phyloP scores from a whole-genome alignment of 495 filamentous ascomycete genomes.

The Tuber magnatum region DNA sequence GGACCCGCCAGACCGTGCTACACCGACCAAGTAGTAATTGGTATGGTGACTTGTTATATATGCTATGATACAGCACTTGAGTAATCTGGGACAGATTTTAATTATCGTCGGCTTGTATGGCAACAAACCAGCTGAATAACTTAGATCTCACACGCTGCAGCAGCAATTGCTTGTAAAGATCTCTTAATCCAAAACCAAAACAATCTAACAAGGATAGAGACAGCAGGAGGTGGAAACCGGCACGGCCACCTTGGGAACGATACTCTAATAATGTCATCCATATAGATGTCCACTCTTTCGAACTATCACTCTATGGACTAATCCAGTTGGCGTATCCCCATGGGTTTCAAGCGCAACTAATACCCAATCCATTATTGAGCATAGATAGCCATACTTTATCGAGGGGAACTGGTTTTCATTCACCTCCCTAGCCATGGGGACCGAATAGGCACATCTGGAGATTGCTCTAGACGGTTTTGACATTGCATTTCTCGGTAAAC shows the following conservation, averaged over 20 bases:
- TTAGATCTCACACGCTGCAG: too few relatives aligned
- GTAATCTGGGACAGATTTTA: too few relatives aligned
- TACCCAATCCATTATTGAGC: conserved; percentile 24
- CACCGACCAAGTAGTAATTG: too few relatives aligned
- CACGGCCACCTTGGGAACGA: conserved; percentile 80
- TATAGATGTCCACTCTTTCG: conserved; percentile 82
- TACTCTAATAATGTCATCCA: conserved; percentile 74
- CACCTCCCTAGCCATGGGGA: conserved; percentile 72
- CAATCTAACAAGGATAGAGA: background rate
- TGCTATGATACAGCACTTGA: too few relatives aligned
- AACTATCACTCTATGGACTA: conserved; percentile 67
- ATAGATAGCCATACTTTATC: conserved; percentile 47
- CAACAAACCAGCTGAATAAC: too few relatives aligned
- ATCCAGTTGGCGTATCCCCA: conserved; percentile 83
- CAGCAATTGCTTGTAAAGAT: too few relatives aligned
- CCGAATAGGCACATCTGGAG: conserved; percentile 78
- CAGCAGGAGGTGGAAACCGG: conserved; percentile 1
- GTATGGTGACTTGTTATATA: too few relatives aligned
- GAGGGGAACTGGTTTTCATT: conserved; percentile 66
- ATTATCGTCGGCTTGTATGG: too few relatives aligned
- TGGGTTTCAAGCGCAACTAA: conserved; percentile 55
- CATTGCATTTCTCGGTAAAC: conserved; percentile 32
- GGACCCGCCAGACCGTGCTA: too few relatives aligned
- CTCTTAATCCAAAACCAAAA: background rate
- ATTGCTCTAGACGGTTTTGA: conserved; percentile 61